Conservation (phyloP, 495 filamentous ascomycete genomes). For the Penicillium salamii region DNA sequence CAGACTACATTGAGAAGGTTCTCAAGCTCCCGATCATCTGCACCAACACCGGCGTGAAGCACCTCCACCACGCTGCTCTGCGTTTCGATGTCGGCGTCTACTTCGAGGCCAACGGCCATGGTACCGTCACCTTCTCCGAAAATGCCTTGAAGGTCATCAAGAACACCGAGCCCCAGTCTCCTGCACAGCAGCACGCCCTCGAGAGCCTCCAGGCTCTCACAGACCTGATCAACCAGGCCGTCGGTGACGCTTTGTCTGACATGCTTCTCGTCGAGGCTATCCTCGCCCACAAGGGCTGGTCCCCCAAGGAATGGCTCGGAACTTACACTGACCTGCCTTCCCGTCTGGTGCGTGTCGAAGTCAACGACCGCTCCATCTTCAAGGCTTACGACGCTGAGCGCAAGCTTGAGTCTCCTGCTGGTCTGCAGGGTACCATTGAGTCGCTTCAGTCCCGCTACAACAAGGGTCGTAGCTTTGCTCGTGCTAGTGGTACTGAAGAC, state of each 20-base stretch:
- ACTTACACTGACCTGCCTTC: slow-evolving; percentile 97
- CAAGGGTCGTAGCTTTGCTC: slow-evolving; percentile 83
- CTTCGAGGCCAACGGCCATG: slow-evolving; percentile 98
- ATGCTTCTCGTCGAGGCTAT: slow-evolving; percentile 95
- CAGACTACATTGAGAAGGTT: slow-evolving; percentile 82
- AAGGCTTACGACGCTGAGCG: slow-evolving; percentile 89
- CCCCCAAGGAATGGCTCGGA: slow-evolving; percentile 81
- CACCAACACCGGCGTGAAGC: slow-evolving; percentile 94
- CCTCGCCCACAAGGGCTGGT: slow-evolving; percentile 92
- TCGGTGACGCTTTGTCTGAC: slow-evolving; percentile 93
- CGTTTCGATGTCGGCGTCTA: slow-evolving; percentile 94
- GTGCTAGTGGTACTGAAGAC: slow-evolving; percentile 93
- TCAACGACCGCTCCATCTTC: slow-evolving; percentile 82
- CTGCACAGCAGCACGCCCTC: slow-evolving; percentile 81
- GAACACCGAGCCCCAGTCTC: slow-evolving; percentile 78
- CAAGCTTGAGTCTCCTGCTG: slow-evolving; percentile 72
- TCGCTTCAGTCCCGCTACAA: slow-evolving; percentile 84
- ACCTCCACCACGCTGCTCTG: slow-evolving; percentile 90
- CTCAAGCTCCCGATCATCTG: slow-evolving; percentile 87
- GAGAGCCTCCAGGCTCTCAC: slow-evolving; percentile 76
- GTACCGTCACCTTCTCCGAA: slow-evolving; percentile 90
- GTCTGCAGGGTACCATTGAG: slow-evolving; percentile 83
- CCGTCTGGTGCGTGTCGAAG: slow-evolving; percentile 87
- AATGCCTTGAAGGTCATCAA: slow-evolving; percentile 73
- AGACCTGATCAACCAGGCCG: slow-evolving; percentile 94